A percentile compares a stretch with the other conserved stretches of the same genome.
Evolutionary conservation across 2,329 filamentous ascomycete species (phyloP).

Genomic region (Botrytis elliptica): DNA sequence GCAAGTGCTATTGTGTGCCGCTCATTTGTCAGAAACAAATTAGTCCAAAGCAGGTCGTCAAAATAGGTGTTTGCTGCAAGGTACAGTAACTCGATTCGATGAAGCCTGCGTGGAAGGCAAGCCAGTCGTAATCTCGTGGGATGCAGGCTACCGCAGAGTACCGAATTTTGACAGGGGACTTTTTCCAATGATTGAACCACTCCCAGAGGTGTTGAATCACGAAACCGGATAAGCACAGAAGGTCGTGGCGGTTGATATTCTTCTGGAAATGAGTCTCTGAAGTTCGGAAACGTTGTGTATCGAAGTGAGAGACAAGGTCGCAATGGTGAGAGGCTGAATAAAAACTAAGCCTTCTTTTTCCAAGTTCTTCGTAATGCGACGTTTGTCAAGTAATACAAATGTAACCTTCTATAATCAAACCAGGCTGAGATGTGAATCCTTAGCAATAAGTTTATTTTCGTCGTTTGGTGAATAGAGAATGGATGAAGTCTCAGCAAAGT

Average conservation of each 20-base stretch:
- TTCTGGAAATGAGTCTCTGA: slow-evolving; percentile 36
- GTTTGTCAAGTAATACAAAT: slow-evolving; percentile 6
- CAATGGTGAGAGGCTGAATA: slow-evolving; percentile 26
- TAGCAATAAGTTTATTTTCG: neutral
- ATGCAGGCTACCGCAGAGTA: slow-evolving; percentile 35
- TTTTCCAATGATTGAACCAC: slow-evolving; percentile 29
- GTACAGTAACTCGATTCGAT: slow-evolving; percentile 23
- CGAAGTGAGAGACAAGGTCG: slow-evolving; percentile 27
- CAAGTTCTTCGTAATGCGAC: slow-evolving; percentile 1
- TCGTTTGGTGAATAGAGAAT: neutral
- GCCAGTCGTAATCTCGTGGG: slow-evolving; percentile 33
- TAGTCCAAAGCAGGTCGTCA: slow-evolving; percentile 28
- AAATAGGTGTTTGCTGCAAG: slow-evolving; percentile 29
- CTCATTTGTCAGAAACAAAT: slow-evolving; percentile 30
- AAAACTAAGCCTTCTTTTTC: neutral
- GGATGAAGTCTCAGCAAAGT: slow-evolving; percentile 12
- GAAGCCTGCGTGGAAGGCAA: slow-evolving; percentile 28
- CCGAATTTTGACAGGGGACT: slow-evolving; percentile 30
- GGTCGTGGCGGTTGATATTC: slow-evolving; percentile 32
- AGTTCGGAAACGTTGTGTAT: slow-evolving; percentile 29
- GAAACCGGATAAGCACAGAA: slow-evolving; percentile 31
- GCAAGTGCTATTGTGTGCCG: slow-evolving; percentile 30
- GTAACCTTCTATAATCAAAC: slow-evolving; percentile 8
- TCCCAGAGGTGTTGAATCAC: slow-evolving; percentile 23
- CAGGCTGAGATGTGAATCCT: neutral